Evolutionary conservation across 78 protist species (phyloP), one percentile per base, ranked within the genome.

Genomic region (Anaeramoeba flamelloides): DNA sequence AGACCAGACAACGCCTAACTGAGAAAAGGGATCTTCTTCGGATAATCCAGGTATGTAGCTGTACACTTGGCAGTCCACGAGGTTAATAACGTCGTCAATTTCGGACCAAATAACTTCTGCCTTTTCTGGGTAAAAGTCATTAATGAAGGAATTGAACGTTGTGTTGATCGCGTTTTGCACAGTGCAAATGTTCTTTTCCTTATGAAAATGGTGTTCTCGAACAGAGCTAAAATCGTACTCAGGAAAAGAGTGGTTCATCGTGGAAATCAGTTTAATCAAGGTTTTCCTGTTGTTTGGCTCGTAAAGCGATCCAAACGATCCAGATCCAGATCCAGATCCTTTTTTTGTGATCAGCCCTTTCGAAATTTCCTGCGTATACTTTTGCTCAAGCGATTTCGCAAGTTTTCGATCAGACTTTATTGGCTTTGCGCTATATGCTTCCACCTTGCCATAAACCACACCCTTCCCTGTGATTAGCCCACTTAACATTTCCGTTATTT

Each of bases 201-300:
- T n/a, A n/a, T n/a, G n/a, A n/a, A n/a, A n/a, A n/a, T n/a, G n/a
- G n/a, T n/a, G n/a, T n/a, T n/a, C n/a, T n/a, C n/a, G n/a, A 53
- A 53, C 69, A 53, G 17, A 53, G 34, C 69, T 53, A 53, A 53
- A 53, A 26, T 53, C 69, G 17, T 53, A 53, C 17, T 53, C 69
- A 53, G 69, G 69, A 53, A 53, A 53, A 53, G 69, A 53, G 8
- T 53, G 69, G 69, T 53, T 53, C 69, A 53, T 53, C 17, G 69
- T 53, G 8, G 69, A 53, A 53, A 53, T 53, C 17, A 53, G 17
- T 8, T 53, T 17, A 53, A 53, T 53, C 17, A 53, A 53, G 17
- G 69, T 17, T 53, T 53, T 53, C 17, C 69, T 53, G 69, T 53
- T 53, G 8, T 8, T 17, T 53, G 17, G 8, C 17, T 8, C 8